Conservation (phyloP, 2,329 filamentous ascomycete species). For the Cladosporium cucumerinum region DNA sequence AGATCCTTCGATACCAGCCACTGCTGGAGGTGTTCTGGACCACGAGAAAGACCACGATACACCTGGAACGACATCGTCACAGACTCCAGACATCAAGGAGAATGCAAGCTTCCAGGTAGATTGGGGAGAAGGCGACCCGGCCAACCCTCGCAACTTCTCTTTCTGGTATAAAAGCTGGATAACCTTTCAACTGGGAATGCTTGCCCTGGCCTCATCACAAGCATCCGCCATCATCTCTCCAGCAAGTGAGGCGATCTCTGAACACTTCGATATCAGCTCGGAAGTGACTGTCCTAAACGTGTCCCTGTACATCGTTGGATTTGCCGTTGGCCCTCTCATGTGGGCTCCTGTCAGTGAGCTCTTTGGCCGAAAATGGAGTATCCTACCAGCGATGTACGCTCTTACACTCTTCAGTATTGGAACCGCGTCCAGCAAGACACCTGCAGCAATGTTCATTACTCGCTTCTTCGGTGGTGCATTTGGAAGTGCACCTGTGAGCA, state of each 20-base stretch:
- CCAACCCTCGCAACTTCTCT: constrained; percentile 50
- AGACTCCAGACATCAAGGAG: neutral
- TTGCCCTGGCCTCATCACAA: constrained; percentile 49
- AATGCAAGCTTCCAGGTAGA: constrained; percentile 21
- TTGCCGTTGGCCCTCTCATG: constrained; percentile 41
- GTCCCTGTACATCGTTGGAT: constrained; percentile 47
- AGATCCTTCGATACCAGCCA: neutral
- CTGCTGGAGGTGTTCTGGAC: neutral
- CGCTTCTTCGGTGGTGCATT: constrained; percentile 42
- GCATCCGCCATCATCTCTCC: constrained; percentile 52
- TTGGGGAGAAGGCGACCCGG: constrained; percentile 36
- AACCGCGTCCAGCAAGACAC: constrained; percentile 35
- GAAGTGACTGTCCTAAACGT: constrained; percentile 47
- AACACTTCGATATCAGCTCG: constrained; percentile 41
- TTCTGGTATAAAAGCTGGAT: constrained; percentile 45
- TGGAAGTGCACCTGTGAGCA: constrained; percentile 40
- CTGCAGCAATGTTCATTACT: constrained; percentile 32
- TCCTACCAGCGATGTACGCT: constrained; percentile 39
- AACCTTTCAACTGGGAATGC: constrained; percentile 49
- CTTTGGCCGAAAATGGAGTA: constrained; percentile 40
- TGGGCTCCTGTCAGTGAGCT: constrained; percentile 44
- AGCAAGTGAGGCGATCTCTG: constrained; percentile 43
- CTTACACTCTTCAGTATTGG: constrained; percentile 43
- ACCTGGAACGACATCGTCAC: neutral
- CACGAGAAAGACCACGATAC: neutral